A percentile compares a stretch with the other conserved stretches of the same genome.
Evolutionary conservation across 2,329 filamentous ascomycete species (phyloP).

Genomic region (Exutisphaerella laricina): DNA sequence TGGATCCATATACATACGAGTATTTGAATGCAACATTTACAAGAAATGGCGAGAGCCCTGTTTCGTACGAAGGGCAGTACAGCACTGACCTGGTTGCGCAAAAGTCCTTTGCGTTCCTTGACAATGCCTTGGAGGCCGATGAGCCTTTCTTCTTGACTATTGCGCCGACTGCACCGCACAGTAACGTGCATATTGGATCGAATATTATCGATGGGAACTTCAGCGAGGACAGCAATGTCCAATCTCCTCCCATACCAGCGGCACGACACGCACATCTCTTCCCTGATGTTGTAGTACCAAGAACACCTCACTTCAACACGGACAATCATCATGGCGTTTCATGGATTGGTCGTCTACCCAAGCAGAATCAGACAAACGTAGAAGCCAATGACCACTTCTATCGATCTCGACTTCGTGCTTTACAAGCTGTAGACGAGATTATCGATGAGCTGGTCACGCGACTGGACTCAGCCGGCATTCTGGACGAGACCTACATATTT

Average conservation of each 20-base stretch:
- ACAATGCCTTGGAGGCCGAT: conserved; percentile 50
- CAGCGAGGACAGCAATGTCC: conserved; percentile 22
- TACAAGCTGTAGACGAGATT: conserved; percentile 53
- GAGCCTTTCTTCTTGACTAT: conserved; percentile 63
- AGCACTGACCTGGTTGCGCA: conserved; percentile 55
- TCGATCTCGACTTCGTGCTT: conserved; percentile 44
- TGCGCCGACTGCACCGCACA: conserved; percentile 63
- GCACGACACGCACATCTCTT: conserved; percentile 60
- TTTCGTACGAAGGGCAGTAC: conserved; percentile 52
- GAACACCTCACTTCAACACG: conserved; percentile 63
- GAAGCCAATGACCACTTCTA: conserved; percentile 52
- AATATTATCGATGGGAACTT: conserved; percentile 32
- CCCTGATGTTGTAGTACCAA: conserved; percentile 52
- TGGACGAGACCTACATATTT: conserved; percentile 46
- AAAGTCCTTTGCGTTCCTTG: conserved; percentile 56
- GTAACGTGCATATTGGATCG: conserved; percentile 42
- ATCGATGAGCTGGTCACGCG: conserved; percentile 43
- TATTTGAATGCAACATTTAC: conserved; percentile 63
- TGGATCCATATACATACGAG: conserved; percentile 61
- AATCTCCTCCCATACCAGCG: conserved; percentile 51
- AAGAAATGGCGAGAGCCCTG: conserved; percentile 52
- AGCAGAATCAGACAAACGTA: conserved; percentile 43
- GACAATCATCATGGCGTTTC: conserved; percentile 39
- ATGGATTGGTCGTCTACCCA: conserved; percentile 42
- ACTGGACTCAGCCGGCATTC: conserved; percentile 38